Conservation (phyloP, 768 basidiomycete species). For the Kwoniella bestiolae region DNA sequence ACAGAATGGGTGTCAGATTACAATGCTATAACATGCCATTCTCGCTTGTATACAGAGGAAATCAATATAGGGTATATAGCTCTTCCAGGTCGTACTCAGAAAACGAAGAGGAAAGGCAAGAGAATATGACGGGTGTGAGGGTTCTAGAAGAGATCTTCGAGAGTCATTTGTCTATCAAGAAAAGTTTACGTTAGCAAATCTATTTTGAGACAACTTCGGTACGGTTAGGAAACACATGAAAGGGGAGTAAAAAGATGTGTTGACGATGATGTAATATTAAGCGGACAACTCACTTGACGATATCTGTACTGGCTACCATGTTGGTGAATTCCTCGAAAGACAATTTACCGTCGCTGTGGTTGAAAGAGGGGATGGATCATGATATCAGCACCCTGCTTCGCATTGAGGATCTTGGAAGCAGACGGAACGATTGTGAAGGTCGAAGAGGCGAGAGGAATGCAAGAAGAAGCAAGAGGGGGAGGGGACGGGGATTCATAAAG, state of each 20-base stretch:
- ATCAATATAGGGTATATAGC: conserved; percentile 6
- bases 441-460: not conserved
- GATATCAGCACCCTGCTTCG: not conserved
- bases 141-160: conserved; percentile 50
- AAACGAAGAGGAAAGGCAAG: not conserved
- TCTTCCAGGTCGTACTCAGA: too few relatives aligned
- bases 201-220: too few relatives aligned
- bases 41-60: conserved; percentile 2
- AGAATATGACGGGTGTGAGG: not conserved
- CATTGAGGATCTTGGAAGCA: too few relatives aligned
- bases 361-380: not conserved
- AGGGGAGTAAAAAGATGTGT: too few relatives aligned
- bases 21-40: not conserved
- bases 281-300: conserved; percentile 68
- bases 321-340: conserved; percentile 95
- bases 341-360: conserved; percentile 78
- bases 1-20: not conserved
- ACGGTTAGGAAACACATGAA: too few relatives aligned
- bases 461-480: not conserved
- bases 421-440: not conserved
- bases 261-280: too few relatives aligned
- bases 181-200: not conserved
- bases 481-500: too few relatives aligned
- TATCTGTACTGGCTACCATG: conserved; percentile 98
- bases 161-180: conserved; percentile 49